A percentile compares a stretch with the other conserved stretches of the same genome.
phyloP scores from a whole-genome alignment of 208 protist genomes.

The Eutreptiella sp. region DNA sequence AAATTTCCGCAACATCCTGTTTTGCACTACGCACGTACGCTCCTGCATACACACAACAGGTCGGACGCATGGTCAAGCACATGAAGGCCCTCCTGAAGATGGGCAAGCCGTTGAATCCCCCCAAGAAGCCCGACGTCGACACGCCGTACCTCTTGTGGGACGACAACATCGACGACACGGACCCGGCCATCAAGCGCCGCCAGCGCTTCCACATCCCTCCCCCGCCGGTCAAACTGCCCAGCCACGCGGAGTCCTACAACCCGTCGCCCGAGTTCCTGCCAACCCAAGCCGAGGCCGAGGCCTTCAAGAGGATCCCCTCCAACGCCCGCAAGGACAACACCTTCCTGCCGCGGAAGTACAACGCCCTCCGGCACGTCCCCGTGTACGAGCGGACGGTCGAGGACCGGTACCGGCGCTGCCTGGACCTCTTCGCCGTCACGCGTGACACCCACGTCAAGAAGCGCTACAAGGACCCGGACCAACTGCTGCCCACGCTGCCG shows the following conservation, averaged over 20 bases:
- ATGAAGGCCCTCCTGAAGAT: no score
- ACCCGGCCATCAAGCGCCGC: slow-evolving; percentile 32
- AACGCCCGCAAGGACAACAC: slow-evolving; percentile 42
- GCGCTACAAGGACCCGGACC: slow-evolving; percentile 82
- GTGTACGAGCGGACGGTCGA: slow-evolving; percentile 88
- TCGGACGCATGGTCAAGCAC: no score
- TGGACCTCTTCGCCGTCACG: slow-evolving; percentile 97
- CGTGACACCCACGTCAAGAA: slow-evolving; percentile 75
- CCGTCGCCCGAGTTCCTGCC: slow-evolving; percentile 95
- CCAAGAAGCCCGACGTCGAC: slow-evolving; percentile 39
- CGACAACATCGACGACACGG: slow-evolving; percentile 70
- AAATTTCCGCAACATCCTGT: no score
- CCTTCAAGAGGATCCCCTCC: slow-evolving; percentile 25
- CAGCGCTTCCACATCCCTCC: slow-evolving; percentile 24
- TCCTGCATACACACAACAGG: no score
- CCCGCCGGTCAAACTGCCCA: slow-evolving; percentile 56
- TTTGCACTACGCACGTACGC: no score
- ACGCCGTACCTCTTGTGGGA: slow-evolving; percentile 55
- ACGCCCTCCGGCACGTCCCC: slow-evolving; percentile 83
- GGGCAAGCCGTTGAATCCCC: no score
- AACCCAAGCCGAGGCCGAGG: slow-evolving; percentile 59
- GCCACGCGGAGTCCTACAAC: slow-evolving; percentile 95
- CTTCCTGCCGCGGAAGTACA: slow-evolving; percentile 85
- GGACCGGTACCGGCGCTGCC: slow-evolving; percentile 97
- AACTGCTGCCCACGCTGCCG: slow-evolving; percentile 95